Percentiles rank a stretch among this genome's conserved stretches.
phyloP scores from a whole-genome alignment of 129 eudicot species.

The Flaveria sonorensis region DNA sequence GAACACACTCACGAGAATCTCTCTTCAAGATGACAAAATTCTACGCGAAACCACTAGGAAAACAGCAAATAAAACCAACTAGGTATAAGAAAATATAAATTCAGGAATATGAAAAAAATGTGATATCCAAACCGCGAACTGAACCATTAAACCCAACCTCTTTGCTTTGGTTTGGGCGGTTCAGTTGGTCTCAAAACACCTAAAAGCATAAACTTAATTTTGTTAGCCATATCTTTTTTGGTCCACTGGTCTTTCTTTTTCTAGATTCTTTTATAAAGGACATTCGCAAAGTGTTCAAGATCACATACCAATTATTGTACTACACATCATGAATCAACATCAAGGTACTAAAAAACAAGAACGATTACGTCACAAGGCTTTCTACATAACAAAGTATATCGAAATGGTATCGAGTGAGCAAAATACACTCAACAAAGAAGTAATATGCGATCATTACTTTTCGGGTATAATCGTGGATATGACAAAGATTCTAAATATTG shows the following conservation, averaged over 20 bases:
- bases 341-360: slow-evolving; percentile 24
- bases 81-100: too few species aligned
- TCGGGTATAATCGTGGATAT: slow-evolving; percentile 15
- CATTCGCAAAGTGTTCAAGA: slow-evolving; percentile 13
- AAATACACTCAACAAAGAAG: slow-evolving; percentile 16
- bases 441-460: slow-evolving; percentile 12
- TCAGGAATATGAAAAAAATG: too few species aligned
- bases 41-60: too few species aligned
- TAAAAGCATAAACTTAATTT: background rate
- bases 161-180: background rate
- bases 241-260: slow-evolving; percentile 3
- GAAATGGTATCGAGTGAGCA: slow-evolving; percentile 1
- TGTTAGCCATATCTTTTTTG: background rate
- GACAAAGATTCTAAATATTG: slow-evolving; percentile 40
- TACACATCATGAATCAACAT: slow-evolving; percentile 16
- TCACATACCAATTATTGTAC: slow-evolving; percentile 18
- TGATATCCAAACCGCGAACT: background rate
- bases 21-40: too few species aligned
- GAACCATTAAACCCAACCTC: background rate
- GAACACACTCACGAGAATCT: too few species aligned
- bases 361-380: slow-evolving; percentile 11
- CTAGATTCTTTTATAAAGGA: slow-evolving; percentile 21
- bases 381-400: background rate
- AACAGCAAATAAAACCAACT: too few species aligned
- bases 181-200: background rate